Evolutionary conservation across 106 monocot genomes (phyloP), one percentile per base, ranked within the genome.

Genomic region (Dendrobium chrysotoxum): DNA sequence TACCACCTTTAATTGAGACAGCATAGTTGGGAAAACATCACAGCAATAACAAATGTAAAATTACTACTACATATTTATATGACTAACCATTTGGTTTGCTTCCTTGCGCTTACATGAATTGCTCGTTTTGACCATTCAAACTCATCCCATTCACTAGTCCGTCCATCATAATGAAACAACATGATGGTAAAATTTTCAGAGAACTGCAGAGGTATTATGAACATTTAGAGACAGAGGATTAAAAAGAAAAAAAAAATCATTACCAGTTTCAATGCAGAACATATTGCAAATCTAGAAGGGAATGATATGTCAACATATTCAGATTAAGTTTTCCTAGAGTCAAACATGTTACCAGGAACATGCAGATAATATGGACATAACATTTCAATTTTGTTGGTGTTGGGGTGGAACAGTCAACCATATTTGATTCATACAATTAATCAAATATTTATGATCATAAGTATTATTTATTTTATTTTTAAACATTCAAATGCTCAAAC

Each of bases 81-180:
- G 50, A 40, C 82, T 74, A 28, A 90, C 90, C 90, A 90, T 83
- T 90, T 90, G 54, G 90, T 79, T 80, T 90, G 87, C 78, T 83
- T 90, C 61, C 82, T 82, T 54, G 50, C 78, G 45, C 90, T 90
- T 53, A 90, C 78, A 76, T 90, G 90, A 70, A 90, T 87, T 39
- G 87, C 90, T 45, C 85, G 77, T 75, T 90, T 90, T 77, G 90
- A 90, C 90, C 90, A 90, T 42, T 87, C 90, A 66, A 90, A 81
- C 54, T 90, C 87, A 70, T 90, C 85, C 90, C 90, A 90, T 77
- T 90, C 90, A 66, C 55, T 83, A 23, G 82, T 84, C 54, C 83
- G 82, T 15, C 87, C 87, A 79, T 90, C 90, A 81, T 90, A 90
- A 61, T 90, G 90, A 61, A 90, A 90, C 58, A 90, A 80, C 45